These are phyloP conservation scores for Neofusicoccum laricinum DNA, from an alignment of 2,329 filamentous ascomycete species.

Conservation along the genomic window DNA sequence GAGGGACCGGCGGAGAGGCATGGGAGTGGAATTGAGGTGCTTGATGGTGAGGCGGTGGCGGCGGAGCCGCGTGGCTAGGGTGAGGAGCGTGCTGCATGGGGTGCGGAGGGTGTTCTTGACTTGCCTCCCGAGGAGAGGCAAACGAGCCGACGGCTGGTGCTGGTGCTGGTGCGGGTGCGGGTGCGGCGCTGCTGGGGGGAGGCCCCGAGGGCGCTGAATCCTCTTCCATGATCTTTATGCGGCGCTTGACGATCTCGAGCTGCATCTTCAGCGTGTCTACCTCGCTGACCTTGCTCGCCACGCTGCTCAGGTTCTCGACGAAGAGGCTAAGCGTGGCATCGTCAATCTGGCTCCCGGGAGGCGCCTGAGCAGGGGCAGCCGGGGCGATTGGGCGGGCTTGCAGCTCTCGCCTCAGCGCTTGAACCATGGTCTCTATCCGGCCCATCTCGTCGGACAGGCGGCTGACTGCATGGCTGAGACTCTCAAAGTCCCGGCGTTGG, in stretches of 20 bases:
- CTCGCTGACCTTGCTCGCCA: conserved; percentile 45
- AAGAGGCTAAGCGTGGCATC: conserved; percentile 45
- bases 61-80: neutral
- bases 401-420: conserved; percentile 35
- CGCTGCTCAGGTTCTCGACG: conserved; percentile 37
- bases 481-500: conserved; percentile 36
- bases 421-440: conserved; percentile 35
- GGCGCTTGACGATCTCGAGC: conserved; percentile 48
- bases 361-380: conserved; percentile 5
- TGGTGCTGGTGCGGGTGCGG: neutral
- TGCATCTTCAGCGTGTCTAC: conserved; percentile 47
- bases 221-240: conserved; percentile 38
- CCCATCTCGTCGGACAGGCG: conserved; percentile 42
- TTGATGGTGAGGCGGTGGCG: neutral
- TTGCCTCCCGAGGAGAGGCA: neutral
- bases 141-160: neutral
- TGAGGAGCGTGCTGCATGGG: conserved; percentile 12
- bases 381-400: conserved; percentile 21
- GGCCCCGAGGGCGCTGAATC: conserved; percentile 18
- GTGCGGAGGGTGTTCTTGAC: neutral
- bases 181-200: neutral
- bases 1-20: neutral
- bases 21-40: neutral
- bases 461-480: conserved; percentile 39
- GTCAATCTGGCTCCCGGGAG: conserved; percentile 21